phyloP scores from a whole-genome alignment of 768 basidiomycete genomes.

The Mycena polygramma region DNA sequence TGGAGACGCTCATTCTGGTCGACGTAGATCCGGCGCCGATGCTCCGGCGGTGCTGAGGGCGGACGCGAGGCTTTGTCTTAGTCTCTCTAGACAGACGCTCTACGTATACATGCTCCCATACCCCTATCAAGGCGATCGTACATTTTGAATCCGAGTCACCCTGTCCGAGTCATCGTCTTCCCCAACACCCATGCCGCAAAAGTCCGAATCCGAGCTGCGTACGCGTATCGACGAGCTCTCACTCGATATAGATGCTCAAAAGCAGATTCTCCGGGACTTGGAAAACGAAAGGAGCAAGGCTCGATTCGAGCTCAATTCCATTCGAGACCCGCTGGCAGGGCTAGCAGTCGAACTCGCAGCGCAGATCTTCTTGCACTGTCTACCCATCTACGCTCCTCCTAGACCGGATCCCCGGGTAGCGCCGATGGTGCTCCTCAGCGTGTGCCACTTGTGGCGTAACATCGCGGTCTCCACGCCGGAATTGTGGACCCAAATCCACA shows the following conservation, averaged over 20 bases:
- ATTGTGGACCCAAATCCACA: neutral
- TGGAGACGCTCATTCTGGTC: conserved; percentile 12
- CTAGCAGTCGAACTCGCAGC: conserved; percentile 21
- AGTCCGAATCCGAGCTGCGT: no score
- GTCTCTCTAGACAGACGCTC: no score
- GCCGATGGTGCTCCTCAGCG: neutral
- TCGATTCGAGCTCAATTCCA: neutral
- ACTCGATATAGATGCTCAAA: neutral
- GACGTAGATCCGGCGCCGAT: conserved; percentile 9
- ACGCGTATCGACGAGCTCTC: conserved; percentile 9
- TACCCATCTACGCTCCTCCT: neutral
- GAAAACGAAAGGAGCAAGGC: neutral
- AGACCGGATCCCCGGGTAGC: neutral
- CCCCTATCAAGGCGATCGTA: no score
- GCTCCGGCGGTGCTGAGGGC: neutral
- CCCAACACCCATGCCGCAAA: no score
- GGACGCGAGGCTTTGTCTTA: conserved; percentile 1
- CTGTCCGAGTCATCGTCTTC: no score
- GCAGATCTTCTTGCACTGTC: neutral
- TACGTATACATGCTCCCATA: no score
- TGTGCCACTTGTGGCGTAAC: conserved; percentile 19
- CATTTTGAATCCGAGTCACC: no score
- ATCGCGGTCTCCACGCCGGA: conserved; percentile 16
- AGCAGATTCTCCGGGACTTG: conserved; percentile 1
- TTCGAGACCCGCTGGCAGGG: conserved; percentile 10